Conservation (phyloP, 768 basidiomycete species). For the Lactarius pseudohatsudake region DNA sequence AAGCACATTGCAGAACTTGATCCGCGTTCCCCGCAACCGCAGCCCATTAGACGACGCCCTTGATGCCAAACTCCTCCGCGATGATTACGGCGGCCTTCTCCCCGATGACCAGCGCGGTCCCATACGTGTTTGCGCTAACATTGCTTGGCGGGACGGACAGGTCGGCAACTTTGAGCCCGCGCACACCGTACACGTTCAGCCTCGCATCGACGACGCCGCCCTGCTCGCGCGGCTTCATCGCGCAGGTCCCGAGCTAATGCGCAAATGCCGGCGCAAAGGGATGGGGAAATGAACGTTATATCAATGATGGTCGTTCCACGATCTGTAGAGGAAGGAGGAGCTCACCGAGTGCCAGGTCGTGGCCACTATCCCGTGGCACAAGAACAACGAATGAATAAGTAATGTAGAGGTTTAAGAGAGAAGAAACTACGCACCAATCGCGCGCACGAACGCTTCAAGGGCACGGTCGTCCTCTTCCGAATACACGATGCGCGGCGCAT, state of each 20-base stretch:
- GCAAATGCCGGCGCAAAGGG: background rate
- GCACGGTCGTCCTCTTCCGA: slow-evolving; percentile 31
- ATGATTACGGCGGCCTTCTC: slow-evolving; percentile 64
- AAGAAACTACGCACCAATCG: background rate
- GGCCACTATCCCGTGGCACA: background rate
- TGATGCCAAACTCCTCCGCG: slow-evolving; percentile 48
- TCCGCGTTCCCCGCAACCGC: background rate
- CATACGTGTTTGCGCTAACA: slow-evolving; percentile 46
- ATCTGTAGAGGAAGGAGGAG: background rate
- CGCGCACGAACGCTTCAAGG: slow-evolving; percentile 34
- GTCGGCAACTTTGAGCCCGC: slow-evolving; percentile 56
- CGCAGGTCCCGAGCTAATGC: slow-evolving; percentile 60
- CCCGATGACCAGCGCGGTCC: slow-evolving; percentile 47
- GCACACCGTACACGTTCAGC: slow-evolving; percentile 61
- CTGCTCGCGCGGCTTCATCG: slow-evolving; percentile 59
- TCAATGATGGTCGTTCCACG: too few species aligned
- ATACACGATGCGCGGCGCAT: slow-evolving; percentile 32
- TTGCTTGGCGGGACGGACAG: slow-evolving; percentile 43
- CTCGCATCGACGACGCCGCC: slow-evolving; percentile 61
- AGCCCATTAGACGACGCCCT: slow-evolving; percentile 38
- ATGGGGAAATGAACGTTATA: too few species aligned
- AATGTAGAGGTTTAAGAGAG: background rate
- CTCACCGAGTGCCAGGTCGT: slow-evolving; percentile 39
- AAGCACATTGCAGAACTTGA: background rate
- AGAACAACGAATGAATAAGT: background rate